Base-by-base conservation (phyloP, 139 green algal genomes). In the Limnomonas spitsbergensis region DNA sequence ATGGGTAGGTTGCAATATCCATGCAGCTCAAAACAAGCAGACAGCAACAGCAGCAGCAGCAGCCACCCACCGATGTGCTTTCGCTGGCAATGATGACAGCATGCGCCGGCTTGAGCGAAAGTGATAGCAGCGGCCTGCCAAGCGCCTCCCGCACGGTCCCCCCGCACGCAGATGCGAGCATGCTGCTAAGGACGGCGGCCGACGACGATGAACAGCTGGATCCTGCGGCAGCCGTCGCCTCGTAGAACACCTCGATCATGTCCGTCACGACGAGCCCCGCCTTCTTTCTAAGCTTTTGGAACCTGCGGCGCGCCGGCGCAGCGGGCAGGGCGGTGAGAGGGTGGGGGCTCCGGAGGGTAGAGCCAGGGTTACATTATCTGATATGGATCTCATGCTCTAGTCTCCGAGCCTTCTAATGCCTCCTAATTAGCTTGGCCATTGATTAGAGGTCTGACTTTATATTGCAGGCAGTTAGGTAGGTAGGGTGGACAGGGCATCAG, bases 281-380 rank as follows among this genome's bases (percentile, higher is more conserved):
- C 52, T 90, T 89, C 87, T 99, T 99, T 14, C 95, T 85, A 54
- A 98, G 85, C 82, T 97, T 97, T 88, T 99, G 95, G 76, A 97
- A 93, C 47, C 47, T 61, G 47, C n/a, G n/a, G n/a, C n/a, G n/a
- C 31, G 47, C 47, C 20, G 47, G 9, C 47, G 20, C 26, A 38
- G 72, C 14, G 2, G 34, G 40, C 40, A 29, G 2, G 26, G 69
- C 69, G 69, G 14, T 56, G 47, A 9, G 9, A 56, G 20, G 20
- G 9, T 9, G 47, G 47, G 20, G 47, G n/a, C n/a, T n/a, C n/a
- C n/a, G n/a, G n/a, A n/a, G n/a, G n/a, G n/a, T n/a, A n/a, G n/a
- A n/a, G n/a, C n/a, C n/a, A n/a, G n/a, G n/a, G n/a, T n/a, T n/a
- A n/a, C n/a, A n/a, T n/a, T n/a, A n/a, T n/a, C n/a, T n/a, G n/a